These are phyloP conservation scores for Rachicladosporium sp. DNA, from an alignment of 2,329 filamentous ascomycete genomes.

Conservation along the genomic window DNA sequence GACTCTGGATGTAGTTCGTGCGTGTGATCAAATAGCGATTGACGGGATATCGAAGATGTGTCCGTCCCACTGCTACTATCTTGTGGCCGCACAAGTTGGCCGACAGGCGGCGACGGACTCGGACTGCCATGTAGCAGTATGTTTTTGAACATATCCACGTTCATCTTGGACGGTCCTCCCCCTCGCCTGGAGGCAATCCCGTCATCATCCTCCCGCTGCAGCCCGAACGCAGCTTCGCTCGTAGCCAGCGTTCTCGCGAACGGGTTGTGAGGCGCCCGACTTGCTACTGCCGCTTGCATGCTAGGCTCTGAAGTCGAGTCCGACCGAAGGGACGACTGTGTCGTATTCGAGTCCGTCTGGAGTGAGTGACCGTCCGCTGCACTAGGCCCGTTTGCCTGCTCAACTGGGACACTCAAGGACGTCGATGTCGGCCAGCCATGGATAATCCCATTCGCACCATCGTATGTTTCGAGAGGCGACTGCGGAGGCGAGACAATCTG, in stretches of 20 bases:
- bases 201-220: slow-evolving; percentile 3
- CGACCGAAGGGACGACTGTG: slow-evolving; percentile 6
- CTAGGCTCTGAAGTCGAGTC: slow-evolving; percentile 3
- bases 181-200: neutral
- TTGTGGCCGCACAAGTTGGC: slow-evolving; percentile 6
- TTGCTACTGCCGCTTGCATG: slow-evolving; percentile 1
- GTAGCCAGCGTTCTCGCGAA: slow-evolving; percentile 22
- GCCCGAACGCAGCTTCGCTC: slow-evolving; percentile 13
- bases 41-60: slow-evolving; percentile 42
- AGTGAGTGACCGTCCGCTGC: slow-evolving; percentile 12
- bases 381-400: slow-evolving; percentile 12
- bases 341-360: slow-evolving; percentile 10
- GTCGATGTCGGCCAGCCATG: slow-evolving; percentile 9
- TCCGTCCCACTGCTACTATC: slow-evolving; percentile 40
- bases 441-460: slow-evolving; percentile 1
- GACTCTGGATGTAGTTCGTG: slow-evolving; percentile 35
- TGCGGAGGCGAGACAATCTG: slow-evolving; percentile 7
- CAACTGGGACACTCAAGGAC: slow-evolving; percentile 5
- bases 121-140: slow-evolving; percentile 60
- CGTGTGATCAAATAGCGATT: slow-evolving; percentile 42
- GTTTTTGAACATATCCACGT: slow-evolving; percentile 65
- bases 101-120: slow-evolving; percentile 12
- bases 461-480: slow-evolving; percentile 7
- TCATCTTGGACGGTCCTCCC: slow-evolving; percentile 34
- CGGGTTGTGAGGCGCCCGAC: slow-evolving; percentile 21